Percentiles rank a stretch among this genome's conserved stretches.
Conservation (phyloP, 352 stramenopile genomes). For the Phytopythium helicoides region DNA sequence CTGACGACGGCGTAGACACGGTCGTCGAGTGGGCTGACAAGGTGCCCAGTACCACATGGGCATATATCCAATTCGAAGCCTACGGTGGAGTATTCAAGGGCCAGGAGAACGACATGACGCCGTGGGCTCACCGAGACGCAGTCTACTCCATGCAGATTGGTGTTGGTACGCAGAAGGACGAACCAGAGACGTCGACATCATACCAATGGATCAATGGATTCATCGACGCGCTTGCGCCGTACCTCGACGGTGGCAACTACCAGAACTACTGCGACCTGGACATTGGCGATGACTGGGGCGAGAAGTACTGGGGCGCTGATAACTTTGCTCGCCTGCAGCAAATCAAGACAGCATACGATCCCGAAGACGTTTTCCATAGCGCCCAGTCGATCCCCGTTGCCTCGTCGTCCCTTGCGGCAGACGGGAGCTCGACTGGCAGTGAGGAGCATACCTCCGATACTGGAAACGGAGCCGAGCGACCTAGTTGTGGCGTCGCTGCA, state of each 20-base stretch:
- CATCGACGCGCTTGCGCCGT: constrained; percentile 22
- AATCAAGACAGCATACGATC: constrained; percentile 53
- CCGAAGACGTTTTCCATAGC: constrained; percentile 47
- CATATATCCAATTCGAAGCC: constrained; percentile 51
- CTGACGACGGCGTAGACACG: constrained; percentile 29
- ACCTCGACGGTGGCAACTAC: constrained; percentile 52
- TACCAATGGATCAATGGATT: constrained; percentile 47
- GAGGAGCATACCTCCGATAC: not conserved
- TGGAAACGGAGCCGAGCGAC: no score
- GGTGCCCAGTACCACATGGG: constrained; percentile 39
- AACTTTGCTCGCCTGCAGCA: constrained; percentile 46
- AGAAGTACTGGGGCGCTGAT: constrained; percentile 44
- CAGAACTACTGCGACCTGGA: constrained; percentile 64
- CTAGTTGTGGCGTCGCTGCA: no score
- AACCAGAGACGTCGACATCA: constrained; percentile 27
- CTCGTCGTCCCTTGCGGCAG: not conserved
- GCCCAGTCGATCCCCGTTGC: constrained; percentile 48
- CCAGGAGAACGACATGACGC: constrained; percentile 41
- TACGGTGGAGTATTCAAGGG: constrained; percentile 44
- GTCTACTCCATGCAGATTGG: constrained; percentile 49
- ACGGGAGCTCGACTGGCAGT: not conserved
- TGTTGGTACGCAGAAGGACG: constrained; percentile 34
- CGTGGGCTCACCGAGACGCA: constrained; percentile 40
- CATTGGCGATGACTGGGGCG: constrained; percentile 35
- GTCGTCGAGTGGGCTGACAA: constrained; percentile 16